Percentiles rank a stretch among this genome's conserved stretches.
Conservation (phyloP, 2,329 filamentous ascomycete species). For the Huntiella moniliformis region DNA sequence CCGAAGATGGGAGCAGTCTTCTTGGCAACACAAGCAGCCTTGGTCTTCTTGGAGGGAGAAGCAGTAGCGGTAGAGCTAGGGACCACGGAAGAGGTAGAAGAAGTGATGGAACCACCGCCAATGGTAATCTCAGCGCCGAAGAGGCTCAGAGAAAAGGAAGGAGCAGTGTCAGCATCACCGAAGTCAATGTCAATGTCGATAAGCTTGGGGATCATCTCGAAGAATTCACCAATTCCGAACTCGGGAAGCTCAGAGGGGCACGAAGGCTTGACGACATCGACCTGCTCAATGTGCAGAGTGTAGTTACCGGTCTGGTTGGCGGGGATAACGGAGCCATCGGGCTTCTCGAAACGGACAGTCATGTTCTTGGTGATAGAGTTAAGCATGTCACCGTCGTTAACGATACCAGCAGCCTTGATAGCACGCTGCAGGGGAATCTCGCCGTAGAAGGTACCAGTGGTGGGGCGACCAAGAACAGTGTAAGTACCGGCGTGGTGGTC, state of each 20-base stretch:
- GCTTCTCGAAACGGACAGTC: conserved; percentile 15
- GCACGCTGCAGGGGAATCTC: conserved; percentile 34
- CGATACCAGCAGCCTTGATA: conserved; percentile 41
- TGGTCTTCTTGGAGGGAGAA: not conserved
- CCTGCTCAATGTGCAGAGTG: conserved; percentile 10
- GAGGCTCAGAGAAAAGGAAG: conserved; percentile 9
- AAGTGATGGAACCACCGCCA: not conserved
- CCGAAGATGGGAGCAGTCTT: not conserved
- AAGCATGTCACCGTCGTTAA: conserved; percentile 3
- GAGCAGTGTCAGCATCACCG: conserved; percentile 1
- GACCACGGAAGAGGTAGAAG: not conserved
- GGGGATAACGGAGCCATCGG: conserved; percentile 10
- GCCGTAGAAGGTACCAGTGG: conserved; percentile 18
- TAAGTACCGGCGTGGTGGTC: conserved; percentile 19
- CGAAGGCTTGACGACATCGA: conserved; percentile 10
- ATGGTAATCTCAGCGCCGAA: conserved; percentile 8
- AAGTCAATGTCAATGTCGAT: conserved; percentile 19
- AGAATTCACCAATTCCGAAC: conserved; percentile 9
- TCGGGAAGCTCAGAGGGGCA: conserved; percentile 8
- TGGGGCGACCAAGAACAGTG: conserved; percentile 21
- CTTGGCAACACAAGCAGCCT: not conserved
- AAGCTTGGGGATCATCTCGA: conserved; percentile 14
- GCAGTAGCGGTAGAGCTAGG: not conserved
- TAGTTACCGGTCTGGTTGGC: conserved; percentile 6
- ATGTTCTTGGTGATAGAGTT: conserved; percentile 13